Evolutionary conservation across 768 basidiomycete genomes (phyloP).

Genomic region (Cyclocybe cylindracea): DNA sequence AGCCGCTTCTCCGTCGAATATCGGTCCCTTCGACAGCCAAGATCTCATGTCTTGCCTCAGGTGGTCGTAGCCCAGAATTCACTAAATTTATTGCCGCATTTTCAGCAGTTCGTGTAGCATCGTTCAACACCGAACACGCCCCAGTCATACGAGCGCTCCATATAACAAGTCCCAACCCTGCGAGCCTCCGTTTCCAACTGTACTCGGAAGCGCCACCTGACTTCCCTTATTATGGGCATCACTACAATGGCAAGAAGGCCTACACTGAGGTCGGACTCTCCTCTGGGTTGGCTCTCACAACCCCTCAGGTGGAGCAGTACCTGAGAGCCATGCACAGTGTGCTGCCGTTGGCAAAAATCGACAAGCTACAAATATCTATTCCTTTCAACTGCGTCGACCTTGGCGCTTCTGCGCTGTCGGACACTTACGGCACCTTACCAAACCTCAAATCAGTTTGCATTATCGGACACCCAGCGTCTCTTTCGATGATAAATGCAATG

Average conservation of each 20-base stretch:
- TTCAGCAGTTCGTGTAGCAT: not conserved
- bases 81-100: not conserved
- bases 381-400: not conserved
- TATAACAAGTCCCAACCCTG: no score
- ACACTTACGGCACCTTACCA: constrained; percentile 2
- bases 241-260: no score
- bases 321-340: not conserved
- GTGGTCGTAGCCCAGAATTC: not conserved
- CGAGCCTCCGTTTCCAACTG: not conserved
- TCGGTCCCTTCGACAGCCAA: constrained; percentile 4
- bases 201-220: not conserved
- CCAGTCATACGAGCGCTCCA: not conserved
- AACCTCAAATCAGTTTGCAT: not conserved
- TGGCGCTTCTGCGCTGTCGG: not conserved
- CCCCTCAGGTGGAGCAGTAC: not conserved
- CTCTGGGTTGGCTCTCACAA: not conserved
- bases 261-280: not conserved
- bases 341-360: not conserved
- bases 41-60: not conserved
- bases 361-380: not conserved
- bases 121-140: not conserved
- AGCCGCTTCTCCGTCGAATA: not conserved
- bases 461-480: no score
- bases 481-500: no score
- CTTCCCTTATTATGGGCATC: no score